Evolutionary conservation across 176 grass and related monocot genomes (phyloP), one percentile per base, ranked within the genome.

Genomic region (Melocanna baccifera): DNA sequence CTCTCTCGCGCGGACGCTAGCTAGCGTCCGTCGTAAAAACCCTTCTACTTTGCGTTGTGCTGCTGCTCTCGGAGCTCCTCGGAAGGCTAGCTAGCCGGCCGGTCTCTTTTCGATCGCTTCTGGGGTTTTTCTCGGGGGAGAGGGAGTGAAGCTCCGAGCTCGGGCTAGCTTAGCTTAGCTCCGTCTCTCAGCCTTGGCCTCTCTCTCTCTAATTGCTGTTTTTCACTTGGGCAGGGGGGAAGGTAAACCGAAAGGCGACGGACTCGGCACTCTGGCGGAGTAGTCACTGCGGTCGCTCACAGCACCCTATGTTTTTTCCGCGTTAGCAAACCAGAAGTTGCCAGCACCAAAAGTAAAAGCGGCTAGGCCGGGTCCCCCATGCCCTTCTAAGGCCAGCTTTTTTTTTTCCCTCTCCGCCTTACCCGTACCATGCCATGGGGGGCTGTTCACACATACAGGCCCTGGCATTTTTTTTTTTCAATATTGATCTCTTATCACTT

Each of bases 301-400:
- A 64, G 59, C 67, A 25, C 76, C 71, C 82, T 67, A 67, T 71
- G 66, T 70, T 81, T 78, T 80, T 40, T 74, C 55, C 51, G 57
- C 57, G 52, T 78, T 89, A 50, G 39, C 74, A 73, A 66, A 77
- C 73, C 82, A 80, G 80, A 89, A 77, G 81, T 73, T 87, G 85
- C 87, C 86, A 89, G 83, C 62, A 56, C 75, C 87, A 83, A 89
- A 86, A 83, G 90, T 84, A 85, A 91, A 88, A 77, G 92, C 82
- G 81, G 70, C 85, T 86, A 34, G 68, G 2, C 85, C 85, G 83
- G 76, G 71, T 85, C 81, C 89, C 83, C 88, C 57, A 65, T 73
- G 1, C 37, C 69, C 53, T 87, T 85, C 83, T 85, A 92, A n/a
- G 62, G 0, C 22, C 74, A 67, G 67, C 80, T 74, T 74, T 68